A percentile compares a stretch with the other conserved stretches of the same genome.
Evolutionary conservation across 2,329 filamentous ascomycete genomes (phyloP).

Genomic region (Rugonectria rugulosa): DNA sequence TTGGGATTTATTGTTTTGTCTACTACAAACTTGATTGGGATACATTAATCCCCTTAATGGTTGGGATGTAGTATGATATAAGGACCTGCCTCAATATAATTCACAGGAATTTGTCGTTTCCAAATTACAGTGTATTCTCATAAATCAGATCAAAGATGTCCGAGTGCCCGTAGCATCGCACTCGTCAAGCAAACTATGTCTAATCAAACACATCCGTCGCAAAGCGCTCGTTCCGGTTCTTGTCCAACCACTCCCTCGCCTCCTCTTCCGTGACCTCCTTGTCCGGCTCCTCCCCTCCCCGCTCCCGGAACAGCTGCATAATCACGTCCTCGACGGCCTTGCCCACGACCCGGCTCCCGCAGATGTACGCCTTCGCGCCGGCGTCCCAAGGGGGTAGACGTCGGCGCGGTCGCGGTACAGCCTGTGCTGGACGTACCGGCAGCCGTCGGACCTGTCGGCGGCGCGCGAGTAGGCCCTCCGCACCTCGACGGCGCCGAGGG

Average conservation of each 20-base stretch:
- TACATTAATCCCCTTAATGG: too few species aligned
- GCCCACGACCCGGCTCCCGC: slow-evolving; percentile 64
- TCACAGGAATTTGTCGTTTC: too few species aligned
- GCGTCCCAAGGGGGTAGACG: slow-evolving; percentile 48
- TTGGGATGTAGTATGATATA: too few species aligned
- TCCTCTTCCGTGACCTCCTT: slow-evolving; percentile 46
- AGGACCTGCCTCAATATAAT: too few species aligned
- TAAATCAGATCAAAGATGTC: too few species aligned
- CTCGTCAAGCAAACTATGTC: background rate
- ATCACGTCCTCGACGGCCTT: slow-evolving; percentile 54
- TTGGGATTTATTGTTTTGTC: too few species aligned
- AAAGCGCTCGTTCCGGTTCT: slow-evolving; percentile 61
- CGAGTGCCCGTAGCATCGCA: too few species aligned
- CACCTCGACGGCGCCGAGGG: slow-evolving; percentile 57
- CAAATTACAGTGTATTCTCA: background rate
- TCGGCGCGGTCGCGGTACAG: slow-evolving; percentile 47
- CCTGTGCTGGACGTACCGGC: slow-evolving; percentile 56
- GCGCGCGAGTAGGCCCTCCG: slow-evolving; percentile 61
- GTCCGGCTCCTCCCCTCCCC: slow-evolving; percentile 38
- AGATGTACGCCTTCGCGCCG: slow-evolving; percentile 68
- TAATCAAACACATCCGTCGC: slow-evolving; percentile 69
- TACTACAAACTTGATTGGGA: too few species aligned
- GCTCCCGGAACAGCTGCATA: slow-evolving; percentile 45
- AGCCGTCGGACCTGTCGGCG: slow-evolving; percentile 54
- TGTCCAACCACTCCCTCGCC: slow-evolving; percentile 57